Conservation (phyloP, 176 grass and related monocot species). For the Raddia distichophylla region DNA sequence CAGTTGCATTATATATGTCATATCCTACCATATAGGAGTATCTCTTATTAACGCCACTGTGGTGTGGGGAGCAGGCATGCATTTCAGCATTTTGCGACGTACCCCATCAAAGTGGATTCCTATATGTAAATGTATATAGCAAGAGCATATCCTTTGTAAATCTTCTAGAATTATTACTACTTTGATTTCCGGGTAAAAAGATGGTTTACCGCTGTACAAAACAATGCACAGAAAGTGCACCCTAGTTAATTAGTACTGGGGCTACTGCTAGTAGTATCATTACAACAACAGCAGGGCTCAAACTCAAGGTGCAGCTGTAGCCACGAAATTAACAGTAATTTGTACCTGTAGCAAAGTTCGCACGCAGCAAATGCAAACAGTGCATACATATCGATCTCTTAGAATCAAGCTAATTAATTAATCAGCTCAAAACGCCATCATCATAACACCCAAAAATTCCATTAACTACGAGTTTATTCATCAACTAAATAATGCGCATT, state of each 20-base stretch:
- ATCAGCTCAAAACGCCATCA: not conserved
- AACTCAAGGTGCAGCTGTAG: constrained; percentile 10
- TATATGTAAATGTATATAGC: not conserved
- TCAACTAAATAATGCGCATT: not conserved
- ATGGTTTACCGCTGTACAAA: not conserved
- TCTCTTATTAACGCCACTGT: not conserved
- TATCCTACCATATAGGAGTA: not conserved
- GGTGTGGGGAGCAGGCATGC: not conserved
- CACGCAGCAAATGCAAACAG: not conserved
- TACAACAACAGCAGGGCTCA: not conserved
- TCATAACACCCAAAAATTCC: not conserved
- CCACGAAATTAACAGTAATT: not conserved
- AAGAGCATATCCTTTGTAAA: constrained; percentile 5
- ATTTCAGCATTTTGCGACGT: not conserved
- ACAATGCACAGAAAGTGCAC: not conserved
- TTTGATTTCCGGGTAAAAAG: not conserved
- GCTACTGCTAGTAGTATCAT: too few species aligned
- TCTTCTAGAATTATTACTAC: not conserved
- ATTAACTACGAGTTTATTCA: not conserved
- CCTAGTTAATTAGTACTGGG: not conserved
- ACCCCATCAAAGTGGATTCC: not conserved
- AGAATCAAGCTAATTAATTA: not conserved
- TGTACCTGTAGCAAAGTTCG: not conserved
- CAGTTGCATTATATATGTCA: not conserved
- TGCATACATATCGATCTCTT: not conserved